phyloP scores from a whole-genome alignment of 1,284 basidiomycete species.

The Naganishia cerealis region DNA sequence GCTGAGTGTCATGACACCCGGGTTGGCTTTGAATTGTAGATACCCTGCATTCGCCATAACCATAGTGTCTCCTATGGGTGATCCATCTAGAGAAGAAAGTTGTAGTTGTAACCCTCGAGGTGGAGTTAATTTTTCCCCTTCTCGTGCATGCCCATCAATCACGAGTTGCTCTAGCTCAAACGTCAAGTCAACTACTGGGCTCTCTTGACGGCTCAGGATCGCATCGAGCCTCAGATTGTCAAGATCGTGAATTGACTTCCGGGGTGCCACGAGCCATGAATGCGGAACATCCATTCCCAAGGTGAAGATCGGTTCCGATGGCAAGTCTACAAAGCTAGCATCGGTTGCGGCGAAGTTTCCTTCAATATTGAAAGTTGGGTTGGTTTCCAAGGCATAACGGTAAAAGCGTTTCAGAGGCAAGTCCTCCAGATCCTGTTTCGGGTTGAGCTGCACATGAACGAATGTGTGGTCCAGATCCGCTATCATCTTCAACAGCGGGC shows the following conservation, averaged over 20 bases:
- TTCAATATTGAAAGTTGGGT: slow-evolving; percentile 66
- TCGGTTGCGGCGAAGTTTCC: slow-evolving; percentile 59
- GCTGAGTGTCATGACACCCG: slow-evolving; percentile 78
- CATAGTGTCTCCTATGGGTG: slow-evolving; percentile 72
- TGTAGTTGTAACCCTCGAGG: slow-evolving; percentile 84
- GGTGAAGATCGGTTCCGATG: slow-evolving; percentile 74
- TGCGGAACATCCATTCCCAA: slow-evolving; percentile 84
- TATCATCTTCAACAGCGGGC: slow-evolving; percentile 61
- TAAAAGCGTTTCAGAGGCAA: slow-evolving; percentile 95
- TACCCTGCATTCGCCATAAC: slow-evolving; percentile 95
- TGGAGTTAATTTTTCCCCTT: slow-evolving; percentile 63
- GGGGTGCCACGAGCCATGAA: slow-evolving; percentile 88
- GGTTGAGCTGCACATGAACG: slow-evolving; percentile 75
- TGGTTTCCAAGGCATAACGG: slow-evolving; percentile 68
- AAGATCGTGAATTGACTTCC: slow-evolving; percentile 83
- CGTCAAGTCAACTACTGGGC: slow-evolving; percentile 67
- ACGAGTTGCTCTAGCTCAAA: slow-evolving; percentile 89
- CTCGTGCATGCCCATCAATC: slow-evolving; percentile 89
- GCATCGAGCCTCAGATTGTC: slow-evolving; percentile 89
- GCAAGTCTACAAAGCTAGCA: slow-evolving; percentile 56
- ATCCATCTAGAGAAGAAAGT: slow-evolving; percentile 60
- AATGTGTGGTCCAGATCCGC: slow-evolving; percentile 58
- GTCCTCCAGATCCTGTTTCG: slow-evolving; percentile 63
- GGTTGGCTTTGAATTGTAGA: slow-evolving; percentile 88
- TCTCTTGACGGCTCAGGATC: slow-evolving; percentile 43